A percentile compares a stretch with the other conserved stretches of the same genome.
Conservation (phyloP, 139 green algal genomes). For the Micromonas commoda region DNA sequence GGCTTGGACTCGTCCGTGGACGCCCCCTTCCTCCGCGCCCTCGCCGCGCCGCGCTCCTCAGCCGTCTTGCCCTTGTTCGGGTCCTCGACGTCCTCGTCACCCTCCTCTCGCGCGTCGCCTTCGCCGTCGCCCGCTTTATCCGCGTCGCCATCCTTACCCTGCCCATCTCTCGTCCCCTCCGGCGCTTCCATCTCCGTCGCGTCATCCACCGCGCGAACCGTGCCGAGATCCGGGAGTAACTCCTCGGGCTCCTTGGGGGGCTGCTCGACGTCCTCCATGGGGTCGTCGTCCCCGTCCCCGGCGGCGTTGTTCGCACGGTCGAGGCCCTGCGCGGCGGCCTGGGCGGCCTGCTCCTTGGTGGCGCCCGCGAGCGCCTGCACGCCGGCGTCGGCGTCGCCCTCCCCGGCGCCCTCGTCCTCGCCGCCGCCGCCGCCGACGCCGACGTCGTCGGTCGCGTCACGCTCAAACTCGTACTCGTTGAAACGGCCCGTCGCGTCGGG, state of each 20-base stretch:
- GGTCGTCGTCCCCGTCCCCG: not conserved
- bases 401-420: conserved; percentile 29
- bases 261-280: not conserved
- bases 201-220: not conserved
- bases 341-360: conserved; percentile 79
- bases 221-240: conserved; percentile 20
- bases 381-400: conserved; percentile 10
- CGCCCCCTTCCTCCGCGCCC: not conserved
- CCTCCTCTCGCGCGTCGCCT: conserved; percentile 1
- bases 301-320: not conserved
- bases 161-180: not conserved
- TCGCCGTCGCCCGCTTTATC: conserved; percentile 24
- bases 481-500: conserved; percentile 7
- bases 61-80: conserved; percentile 29
- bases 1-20: not conserved
- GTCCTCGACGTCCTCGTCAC: conserved; percentile 18
- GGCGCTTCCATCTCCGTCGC: conserved; percentile 7
- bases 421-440: conserved; percentile 27
- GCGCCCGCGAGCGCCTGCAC: conserved; percentile 66
- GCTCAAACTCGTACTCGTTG: conserved; percentile 39
- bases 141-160: not conserved
- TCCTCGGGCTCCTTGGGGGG: conserved; percentile 16
- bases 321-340: not conserved
- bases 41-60: not conserved
- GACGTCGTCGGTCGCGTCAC: conserved; percentile 25